Conservation (phyloP, 2,329 filamentous ascomycete genomes). For the Fusarium staphyleae region DNA sequence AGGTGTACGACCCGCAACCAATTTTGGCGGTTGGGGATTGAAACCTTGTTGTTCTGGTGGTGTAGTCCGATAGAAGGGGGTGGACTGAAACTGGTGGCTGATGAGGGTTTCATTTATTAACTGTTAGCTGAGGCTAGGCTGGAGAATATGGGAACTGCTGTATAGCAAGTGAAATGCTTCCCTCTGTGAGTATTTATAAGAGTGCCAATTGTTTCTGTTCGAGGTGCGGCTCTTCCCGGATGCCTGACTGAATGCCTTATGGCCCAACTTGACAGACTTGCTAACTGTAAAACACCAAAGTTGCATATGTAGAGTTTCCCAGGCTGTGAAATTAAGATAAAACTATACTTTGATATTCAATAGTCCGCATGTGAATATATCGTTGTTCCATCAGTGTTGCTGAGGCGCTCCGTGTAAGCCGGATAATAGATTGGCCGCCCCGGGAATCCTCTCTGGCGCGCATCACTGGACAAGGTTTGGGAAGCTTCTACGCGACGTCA, state of each 20-base stretch:
- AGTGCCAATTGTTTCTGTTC: not conserved
- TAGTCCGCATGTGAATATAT: too few species aligned
- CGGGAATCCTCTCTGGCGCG: constrained; percentile 28
- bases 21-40: not conserved
- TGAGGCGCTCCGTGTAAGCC: constrained; percentile 26
- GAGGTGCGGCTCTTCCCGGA: constrained; percentile 1
- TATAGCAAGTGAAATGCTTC: too few species aligned
- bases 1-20: not conserved
- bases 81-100: not conserved
- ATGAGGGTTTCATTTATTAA: too few species aligned
- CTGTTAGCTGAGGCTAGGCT: too few species aligned
- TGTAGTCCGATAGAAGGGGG: not conserved
- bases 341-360: not conserved
- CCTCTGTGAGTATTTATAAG: not conserved
- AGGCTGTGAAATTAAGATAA: too few species aligned
- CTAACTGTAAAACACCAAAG: too few species aligned
- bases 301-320: too few species aligned
- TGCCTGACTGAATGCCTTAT: not conserved
- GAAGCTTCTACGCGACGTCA: constrained; percentile 33
- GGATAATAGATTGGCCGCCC: constrained; percentile 32
- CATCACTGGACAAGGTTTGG: constrained; percentile 32
- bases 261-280: not conserved
- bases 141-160: too few species aligned
- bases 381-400: too few species aligned
- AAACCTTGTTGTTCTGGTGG: not conserved